Conservation (phyloP, 352 stramenopile genomes). For the Elongisporangium undulatum region DNA sequence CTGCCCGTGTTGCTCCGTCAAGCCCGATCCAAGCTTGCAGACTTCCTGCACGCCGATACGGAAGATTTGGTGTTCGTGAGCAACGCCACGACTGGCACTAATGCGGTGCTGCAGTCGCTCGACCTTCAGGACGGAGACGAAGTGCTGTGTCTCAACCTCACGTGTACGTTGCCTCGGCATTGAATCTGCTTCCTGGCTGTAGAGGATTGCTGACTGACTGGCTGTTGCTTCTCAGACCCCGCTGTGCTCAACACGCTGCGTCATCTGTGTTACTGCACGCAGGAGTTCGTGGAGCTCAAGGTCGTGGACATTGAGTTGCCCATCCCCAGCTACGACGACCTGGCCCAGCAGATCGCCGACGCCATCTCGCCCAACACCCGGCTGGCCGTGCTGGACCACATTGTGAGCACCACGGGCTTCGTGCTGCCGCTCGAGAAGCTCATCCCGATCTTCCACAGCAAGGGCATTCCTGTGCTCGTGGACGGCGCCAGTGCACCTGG, state of each 20-base stretch:
- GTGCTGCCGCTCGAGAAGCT: conserved; percentile 79
- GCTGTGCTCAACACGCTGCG: conserved; percentile 80
- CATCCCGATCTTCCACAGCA: conserved; percentile 74
- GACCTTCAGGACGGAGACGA: conserved; percentile 86
- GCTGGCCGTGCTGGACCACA: conserved; percentile 80
- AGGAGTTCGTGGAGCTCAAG: conserved; percentile 87
- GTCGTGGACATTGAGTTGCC: conserved; percentile 77
- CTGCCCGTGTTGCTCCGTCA: conserved; percentile 53
- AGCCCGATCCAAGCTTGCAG: conserved; percentile 52
- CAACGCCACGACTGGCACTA: conserved; percentile 82
- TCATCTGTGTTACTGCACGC: conserved; percentile 82
- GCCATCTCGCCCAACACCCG: conserved; percentile 83
- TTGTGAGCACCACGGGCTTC: conserved; percentile 71
- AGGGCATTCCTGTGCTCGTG: conserved; percentile 73
- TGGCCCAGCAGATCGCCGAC: conserved; percentile 64
- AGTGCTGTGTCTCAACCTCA: conserved; percentile 84
- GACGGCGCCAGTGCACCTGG: conserved; percentile 74
- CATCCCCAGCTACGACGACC: conserved; percentile 56
- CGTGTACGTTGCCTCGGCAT: conserved; percentile 40
- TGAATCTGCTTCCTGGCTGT: not conserved
- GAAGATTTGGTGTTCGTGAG: conserved; percentile 86
- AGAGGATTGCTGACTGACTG: not conserved
- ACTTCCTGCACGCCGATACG: conserved; percentile 63
- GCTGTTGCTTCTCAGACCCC: conserved; percentile 39
- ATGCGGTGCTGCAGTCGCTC: conserved; percentile 77